Evolutionary conservation across 2,329 filamentous ascomycete genomes (phyloP).

Genomic region (Trematosphaeria pertusa): DNA sequence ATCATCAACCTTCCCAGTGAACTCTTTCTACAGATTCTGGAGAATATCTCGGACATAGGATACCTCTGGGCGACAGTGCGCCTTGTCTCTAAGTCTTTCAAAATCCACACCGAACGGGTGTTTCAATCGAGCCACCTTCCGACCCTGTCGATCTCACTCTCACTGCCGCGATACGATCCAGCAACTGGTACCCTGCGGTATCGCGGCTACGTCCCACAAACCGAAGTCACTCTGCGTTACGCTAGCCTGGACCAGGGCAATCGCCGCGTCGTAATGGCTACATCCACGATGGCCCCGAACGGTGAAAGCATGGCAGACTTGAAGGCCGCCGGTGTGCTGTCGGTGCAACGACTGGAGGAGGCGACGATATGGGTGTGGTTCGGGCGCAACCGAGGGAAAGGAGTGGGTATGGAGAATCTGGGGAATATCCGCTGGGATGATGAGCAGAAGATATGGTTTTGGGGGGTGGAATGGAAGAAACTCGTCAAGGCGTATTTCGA

Average conservation of each 20-base stretch:
- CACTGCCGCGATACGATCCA: slow-evolving; percentile 29
- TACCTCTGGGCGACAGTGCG: slow-evolving; percentile 29
- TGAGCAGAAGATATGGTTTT: slow-evolving; percentile 23
- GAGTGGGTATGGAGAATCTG: slow-evolving; percentile 12
- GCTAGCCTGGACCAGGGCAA: slow-evolving; percentile 6
- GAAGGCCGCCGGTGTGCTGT: slow-evolving; percentile 11
- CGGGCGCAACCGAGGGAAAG: slow-evolving; percentile 18
- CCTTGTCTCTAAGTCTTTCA: slow-evolving; percentile 20
- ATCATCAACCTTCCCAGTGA: slow-evolving; percentile 23
- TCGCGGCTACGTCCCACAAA: slow-evolving; percentile 14
- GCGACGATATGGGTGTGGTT: slow-evolving; percentile 27
- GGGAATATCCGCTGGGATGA: slow-evolving; percentile 27
- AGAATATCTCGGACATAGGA: slow-evolving; percentile 11
- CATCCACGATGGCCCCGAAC: slow-evolving; percentile 12
- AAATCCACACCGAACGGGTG: slow-evolving; percentile 24
- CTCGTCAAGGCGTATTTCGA: slow-evolving; percentile 24
- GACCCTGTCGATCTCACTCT: slow-evolving; percentile 15
- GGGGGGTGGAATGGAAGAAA: slow-evolving; percentile 27
- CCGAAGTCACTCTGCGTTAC: slow-evolving; percentile 20
- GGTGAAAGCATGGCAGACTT: slow-evolving; percentile 22
- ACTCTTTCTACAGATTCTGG: slow-evolving; percentile 27
- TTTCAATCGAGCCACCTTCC: slow-evolving; percentile 25
- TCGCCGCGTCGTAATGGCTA: slow-evolving; percentile 11
- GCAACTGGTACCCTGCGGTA: slow-evolving; percentile 20
- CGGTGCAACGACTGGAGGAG: slow-evolving; percentile 23